These are phyloP conservation scores for Ganoderma multipileum DNA, from an alignment of 1,284 basidiomycete genomes.

Conservation along the genomic window DNA sequence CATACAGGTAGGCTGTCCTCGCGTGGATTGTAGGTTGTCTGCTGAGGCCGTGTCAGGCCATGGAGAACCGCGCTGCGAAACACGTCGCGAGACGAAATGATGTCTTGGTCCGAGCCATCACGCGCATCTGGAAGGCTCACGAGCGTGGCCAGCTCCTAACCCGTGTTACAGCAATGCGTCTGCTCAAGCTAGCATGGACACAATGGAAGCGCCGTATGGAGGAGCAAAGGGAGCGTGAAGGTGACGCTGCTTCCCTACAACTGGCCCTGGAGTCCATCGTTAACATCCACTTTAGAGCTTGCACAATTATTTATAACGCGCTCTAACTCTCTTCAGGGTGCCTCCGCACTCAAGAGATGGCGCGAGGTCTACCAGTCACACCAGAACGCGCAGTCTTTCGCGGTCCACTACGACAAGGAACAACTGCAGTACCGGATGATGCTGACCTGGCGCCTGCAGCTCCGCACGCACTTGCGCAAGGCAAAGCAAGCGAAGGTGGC, in stretches of 20 bases:
- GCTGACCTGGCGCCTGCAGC: slow-evolving; percentile 62
- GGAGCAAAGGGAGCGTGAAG: slow-evolving; percentile 50
- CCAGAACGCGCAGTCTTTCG: slow-evolving; percentile 58
- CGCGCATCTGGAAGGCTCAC: slow-evolving; percentile 76
- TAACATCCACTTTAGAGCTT: slow-evolving; percentile 44
- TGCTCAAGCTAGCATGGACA: slow-evolving; percentile 54
- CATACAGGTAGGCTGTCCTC: slow-evolving; percentile 53
- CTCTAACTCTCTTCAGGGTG: slow-evolving; percentile 48
- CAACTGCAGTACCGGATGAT: slow-evolving; percentile 56
- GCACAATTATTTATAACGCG: slow-evolving; percentile 62
- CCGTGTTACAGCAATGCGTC: slow-evolving; percentile 55
- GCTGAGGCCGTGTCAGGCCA: slow-evolving; percentile 38
- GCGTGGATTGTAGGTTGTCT: no score
- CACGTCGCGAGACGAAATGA: slow-evolving; percentile 67
- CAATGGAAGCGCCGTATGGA: slow-evolving; percentile 61
- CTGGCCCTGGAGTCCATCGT: background rate
- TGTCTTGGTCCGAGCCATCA: slow-evolving; percentile 66
- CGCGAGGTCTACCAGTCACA: slow-evolving; percentile 51
- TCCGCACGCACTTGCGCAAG: slow-evolving; percentile 58
- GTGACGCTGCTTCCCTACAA: slow-evolving; percentile 41
- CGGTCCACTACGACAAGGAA: slow-evolving; percentile 55
- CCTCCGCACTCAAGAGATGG: slow-evolving; percentile 58
- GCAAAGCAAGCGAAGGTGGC: slow-evolving; percentile 65
- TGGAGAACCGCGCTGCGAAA: slow-evolving; percentile 63
- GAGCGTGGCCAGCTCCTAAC: slow-evolving; percentile 70